These are phyloP conservation scores for Saccharomyces jurei DNA, from an alignment of 805 yeast species.

Conservation along the genomic window DNA sequence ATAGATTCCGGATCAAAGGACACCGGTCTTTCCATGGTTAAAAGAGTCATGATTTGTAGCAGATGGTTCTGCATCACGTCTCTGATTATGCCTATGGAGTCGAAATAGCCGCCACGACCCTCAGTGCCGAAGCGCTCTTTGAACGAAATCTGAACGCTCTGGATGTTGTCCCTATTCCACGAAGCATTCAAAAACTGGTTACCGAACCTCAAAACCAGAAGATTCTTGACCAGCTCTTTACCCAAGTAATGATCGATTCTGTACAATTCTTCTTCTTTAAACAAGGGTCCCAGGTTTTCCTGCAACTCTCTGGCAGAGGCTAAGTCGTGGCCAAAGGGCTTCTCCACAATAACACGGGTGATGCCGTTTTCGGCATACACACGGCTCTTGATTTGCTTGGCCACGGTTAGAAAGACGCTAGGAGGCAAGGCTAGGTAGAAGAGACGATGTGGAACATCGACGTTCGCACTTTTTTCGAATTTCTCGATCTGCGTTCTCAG, in stretches of 20 bases:
- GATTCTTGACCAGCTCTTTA: conserved; percentile 94
- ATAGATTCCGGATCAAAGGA: conserved; percentile 88
- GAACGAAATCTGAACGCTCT: conserved; percentile 79
- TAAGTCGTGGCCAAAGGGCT: conserved; percentile 94
- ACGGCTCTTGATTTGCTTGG: conserved; percentile 58
- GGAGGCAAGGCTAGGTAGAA: conserved; percentile 95
- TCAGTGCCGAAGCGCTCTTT: conserved; percentile 99
- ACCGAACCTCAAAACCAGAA: conserved; percentile 82
- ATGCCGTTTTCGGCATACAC: conserved; percentile 62
- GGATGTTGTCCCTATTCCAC: conserved; percentile 77
- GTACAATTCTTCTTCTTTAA: conserved; percentile 83
- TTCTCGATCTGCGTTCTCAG: conserved; percentile 48
- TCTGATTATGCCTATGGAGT: conserved; percentile 87
- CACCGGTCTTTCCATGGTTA: conserved; percentile 93
- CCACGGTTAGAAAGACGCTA: conserved; percentile 75
- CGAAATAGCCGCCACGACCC: conserved; percentile 98
- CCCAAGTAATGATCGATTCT: conserved; percentile 97
- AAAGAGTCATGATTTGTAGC: conserved; percentile 80
- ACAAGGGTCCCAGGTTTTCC: conserved; percentile 68
- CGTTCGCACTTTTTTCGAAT: conserved; percentile 45
- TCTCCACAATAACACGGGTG: conserved; percentile 83
- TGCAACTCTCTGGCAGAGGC: conserved; percentile 72
- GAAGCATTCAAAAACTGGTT: conserved; percentile 80
- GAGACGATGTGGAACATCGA: conserved; percentile 59
- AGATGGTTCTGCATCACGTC: conserved; percentile 98